A percentile compares a stretch with the other conserved stretches of the same genome.
Evolutionary conservation across 1,139 yeast species (phyloP).

Genomic region (Eremothecium cymbalariae): DNA sequence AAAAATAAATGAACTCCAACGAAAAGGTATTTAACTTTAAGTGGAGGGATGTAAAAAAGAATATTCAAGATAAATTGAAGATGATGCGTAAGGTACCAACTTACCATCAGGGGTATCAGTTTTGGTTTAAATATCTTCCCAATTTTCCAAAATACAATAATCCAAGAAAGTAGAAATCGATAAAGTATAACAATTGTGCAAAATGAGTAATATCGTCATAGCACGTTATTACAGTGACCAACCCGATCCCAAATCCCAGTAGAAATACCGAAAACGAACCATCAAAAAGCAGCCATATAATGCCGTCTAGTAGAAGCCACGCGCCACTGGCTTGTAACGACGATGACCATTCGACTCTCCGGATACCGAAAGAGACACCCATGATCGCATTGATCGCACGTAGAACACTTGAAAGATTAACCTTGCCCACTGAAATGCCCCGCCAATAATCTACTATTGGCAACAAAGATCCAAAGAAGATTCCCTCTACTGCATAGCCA

Average conservation of each 20-base stretch:
- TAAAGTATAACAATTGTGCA: slow-evolving; percentile 26
- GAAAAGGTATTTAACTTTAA: too few species aligned
- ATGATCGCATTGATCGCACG: slow-evolving; percentile 68
- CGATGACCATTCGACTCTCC: slow-evolving; percentile 73
- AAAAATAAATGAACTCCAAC: too few species aligned
- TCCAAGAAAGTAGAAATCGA: slow-evolving; percentile 56
- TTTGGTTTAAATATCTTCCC: slow-evolving; percentile 41
- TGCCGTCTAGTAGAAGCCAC: slow-evolving; percentile 70
- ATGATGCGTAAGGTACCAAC: too few species aligned
- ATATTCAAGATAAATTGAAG: too few species aligned
- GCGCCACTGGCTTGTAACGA: slow-evolving; percentile 66
- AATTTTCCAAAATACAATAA: slow-evolving; percentile 62
- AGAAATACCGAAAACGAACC: slow-evolving; percentile 62
- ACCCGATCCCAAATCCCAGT: slow-evolving; percentile 39
- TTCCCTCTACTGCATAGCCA: slow-evolving; percentile 47
- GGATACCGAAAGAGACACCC: slow-evolving; percentile 77
- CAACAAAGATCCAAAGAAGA: slow-evolving; percentile 52
- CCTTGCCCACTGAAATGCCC: slow-evolving; percentile 17
- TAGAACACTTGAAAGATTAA: slow-evolving; percentile 37
- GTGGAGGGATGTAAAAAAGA: too few species aligned
- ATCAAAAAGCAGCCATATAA: slow-evolving; percentile 74
- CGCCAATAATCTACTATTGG: slow-evolving; percentile 48
- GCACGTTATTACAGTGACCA: slow-evolving; percentile 34
- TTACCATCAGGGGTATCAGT: too few species aligned
- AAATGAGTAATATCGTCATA: slow-evolving; percentile 23